These are phyloP conservation scores for Aureobasidium sp. DNA, from an alignment of 2,329 filamentous ascomycete genomes.

Conservation along the genomic window DNA sequence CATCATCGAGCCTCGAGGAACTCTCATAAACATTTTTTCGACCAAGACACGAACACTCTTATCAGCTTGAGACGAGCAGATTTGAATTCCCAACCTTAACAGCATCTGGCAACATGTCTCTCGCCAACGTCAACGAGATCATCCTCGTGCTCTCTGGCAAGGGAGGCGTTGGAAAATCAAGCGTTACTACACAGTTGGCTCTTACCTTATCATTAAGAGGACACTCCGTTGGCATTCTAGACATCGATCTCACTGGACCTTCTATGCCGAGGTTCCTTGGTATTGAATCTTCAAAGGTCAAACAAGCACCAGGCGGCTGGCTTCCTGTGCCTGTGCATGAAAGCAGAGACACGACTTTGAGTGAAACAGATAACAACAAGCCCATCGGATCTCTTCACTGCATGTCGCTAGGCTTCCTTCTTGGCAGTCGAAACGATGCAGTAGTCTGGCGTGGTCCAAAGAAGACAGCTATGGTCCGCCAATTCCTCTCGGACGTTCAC, in stretches of 20 bases:
- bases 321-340: conserved; percentile 78
- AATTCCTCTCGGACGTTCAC: conserved; percentile 86
- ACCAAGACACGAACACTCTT: neutral
- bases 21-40: neutral
- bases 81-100: neutral
- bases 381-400: conserved; percentile 58
- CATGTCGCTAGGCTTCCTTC: conserved; percentile 90
- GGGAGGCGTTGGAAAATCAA: conserved; percentile 96
- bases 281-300: conserved; percentile 82
- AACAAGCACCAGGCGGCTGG: conserved; percentile 87
- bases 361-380: conserved; percentile 18
- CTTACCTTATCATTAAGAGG: conserved; percentile 80
- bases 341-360: conserved; percentile 31
- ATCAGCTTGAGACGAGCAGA: neutral
- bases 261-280: conserved; percentile 94
- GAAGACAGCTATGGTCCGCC: conserved; percentile 97
- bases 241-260: conserved; percentile 91
- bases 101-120: conserved; percentile 48
- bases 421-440: conserved; percentile 75
- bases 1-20: neutral
- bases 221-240: conserved; percentile 86
- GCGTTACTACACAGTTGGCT: conserved; percentile 92
- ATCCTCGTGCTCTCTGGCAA: conserved; percentile 88
- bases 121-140: conserved; percentile 67
- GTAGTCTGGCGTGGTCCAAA: conserved; percentile 98